A percentile compares a stretch with the other conserved stretches of the same genome.
phyloP scores from a whole-genome alignment of 495 filamentous ascomycete genomes.

The Lentithecium fluviatile region DNA sequence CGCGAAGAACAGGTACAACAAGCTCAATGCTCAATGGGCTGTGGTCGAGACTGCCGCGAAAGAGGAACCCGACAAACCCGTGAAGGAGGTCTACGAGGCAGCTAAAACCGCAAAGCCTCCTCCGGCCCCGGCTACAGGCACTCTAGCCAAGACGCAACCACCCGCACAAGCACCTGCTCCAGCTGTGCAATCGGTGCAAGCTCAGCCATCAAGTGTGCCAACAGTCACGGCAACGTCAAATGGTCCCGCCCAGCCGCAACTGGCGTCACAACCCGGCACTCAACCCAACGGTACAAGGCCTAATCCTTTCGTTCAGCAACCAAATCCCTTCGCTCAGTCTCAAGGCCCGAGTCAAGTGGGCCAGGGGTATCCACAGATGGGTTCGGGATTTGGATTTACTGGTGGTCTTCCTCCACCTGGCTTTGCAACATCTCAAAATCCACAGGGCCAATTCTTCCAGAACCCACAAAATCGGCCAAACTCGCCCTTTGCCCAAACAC shows the following conservation, averaged over 20 bases:
- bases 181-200: slow-evolving; percentile 1
- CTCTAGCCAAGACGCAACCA: slow-evolving; percentile 5
- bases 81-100: slow-evolving; percentile 79
- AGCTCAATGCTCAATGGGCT: slow-evolving; percentile 66
- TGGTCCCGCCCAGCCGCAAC: too few relatives aligned
- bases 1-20: slow-evolving; percentile 66
- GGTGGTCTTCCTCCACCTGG: slow-evolving; percentile 25
- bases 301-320: not conserved
- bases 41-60: slow-evolving; percentile 74
- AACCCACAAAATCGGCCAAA: slow-evolving; percentile 5
- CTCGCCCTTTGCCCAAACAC: slow-evolving; percentile 24
- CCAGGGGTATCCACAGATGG: not conserved
- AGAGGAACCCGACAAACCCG: slow-evolving; percentile 78
- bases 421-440: slow-evolving; percentile 5
- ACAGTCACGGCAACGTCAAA: too few relatives aligned
- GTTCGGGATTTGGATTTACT: not conserved
- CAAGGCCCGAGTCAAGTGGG: not conserved
- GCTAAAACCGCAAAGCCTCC: slow-evolving; percentile 59
- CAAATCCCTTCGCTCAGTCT: slow-evolving; percentile 8
- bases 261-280: too few relatives aligned
- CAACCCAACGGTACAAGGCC: too few relatives aligned
- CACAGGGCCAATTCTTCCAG: not conserved
- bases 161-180: slow-evolving; percentile 5
- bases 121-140: slow-evolving; percentile 7
- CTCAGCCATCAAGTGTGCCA: not conserved